Evolutionary conservation across 2,329 filamentous ascomycete genomes (phyloP), one percentile per base, ranked within the genome.

Genomic region (Ceratocystis diversiconidia): DNA sequence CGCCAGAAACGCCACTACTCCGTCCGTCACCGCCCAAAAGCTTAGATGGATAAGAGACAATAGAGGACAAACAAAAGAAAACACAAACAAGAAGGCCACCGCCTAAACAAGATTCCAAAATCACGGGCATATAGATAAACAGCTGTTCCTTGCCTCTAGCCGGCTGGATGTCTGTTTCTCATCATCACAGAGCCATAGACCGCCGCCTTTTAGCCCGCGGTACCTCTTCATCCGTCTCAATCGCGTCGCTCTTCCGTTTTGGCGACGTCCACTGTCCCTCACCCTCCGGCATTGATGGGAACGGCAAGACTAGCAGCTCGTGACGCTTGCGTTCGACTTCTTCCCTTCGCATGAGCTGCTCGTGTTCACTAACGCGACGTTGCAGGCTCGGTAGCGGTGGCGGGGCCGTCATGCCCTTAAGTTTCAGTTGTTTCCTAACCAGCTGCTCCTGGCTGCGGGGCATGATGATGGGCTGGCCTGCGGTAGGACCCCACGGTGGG

Each of bases 281-380:
- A 6, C 63, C 57, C 3, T 17, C 28, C 46, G 79, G 77, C 67
- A 72, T 76, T 5, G 79, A 76, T 61, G 71, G 82, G 46, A 79
- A 79, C 65, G 74, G 80, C 22, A 78, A 74, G 72, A 44, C 30
- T 10, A 64, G 32, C 36, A 52, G 48, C 36, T 64, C 62, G 22
- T 64, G 62, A n/a, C 52, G 55, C 30, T 36, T 41, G 30, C 52
- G 50, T 15, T 64, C 22, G 22, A 25, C 41, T 6, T 64, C 62
- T 15, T 64, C 62, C 15, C 48, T 55, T 12, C 62, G 52, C 17
- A 48, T 62, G 19, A 32, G 17, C 43, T 59, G 62, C n/a, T 43
- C 62, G 52, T 28, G 52, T 6, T 59, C 62, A 17, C 62, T 59
- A 7, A 30, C 32, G 17, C 52, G 52, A 17, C 62, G 62, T 25